Percentiles rank a stretch among this genome's conserved stretches.
Conservation (phyloP, 352 stramenopile species). For the Globisporangium lucens region DNA sequence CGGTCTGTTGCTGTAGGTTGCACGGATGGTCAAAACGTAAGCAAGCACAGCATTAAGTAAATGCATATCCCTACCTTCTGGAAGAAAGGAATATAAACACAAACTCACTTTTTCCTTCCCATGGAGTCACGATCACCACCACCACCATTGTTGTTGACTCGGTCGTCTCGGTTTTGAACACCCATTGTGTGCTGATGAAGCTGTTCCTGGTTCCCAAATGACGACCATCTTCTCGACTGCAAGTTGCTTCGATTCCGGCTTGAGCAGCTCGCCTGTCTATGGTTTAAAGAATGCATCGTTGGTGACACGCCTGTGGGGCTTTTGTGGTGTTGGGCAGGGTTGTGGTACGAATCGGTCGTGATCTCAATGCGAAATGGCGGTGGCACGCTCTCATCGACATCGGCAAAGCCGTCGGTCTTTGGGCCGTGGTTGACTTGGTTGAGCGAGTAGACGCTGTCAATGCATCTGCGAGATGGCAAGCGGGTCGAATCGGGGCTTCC, state of each 20-base stretch:
- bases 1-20: constrained; percentile 7
- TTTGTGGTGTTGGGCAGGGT: not conserved
- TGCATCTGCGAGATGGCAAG: constrained; percentile 36
- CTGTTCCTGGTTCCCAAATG: constrained; percentile 45
- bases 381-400: constrained; percentile 76
- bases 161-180: not conserved
- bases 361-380: constrained; percentile 81
- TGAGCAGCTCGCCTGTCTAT: not conserved
- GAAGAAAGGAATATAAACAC: not conserved
- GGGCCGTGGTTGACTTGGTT: constrained; percentile 72
- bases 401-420: constrained; percentile 73
- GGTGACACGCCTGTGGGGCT: not conserved
- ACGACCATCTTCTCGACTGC: constrained; percentile 31
- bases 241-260: constrained; percentile 18
- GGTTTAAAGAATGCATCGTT: not conserved
- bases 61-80: not conserved
- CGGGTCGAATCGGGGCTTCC: constrained; percentile 5
- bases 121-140: not conserved
- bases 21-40: not conserved
- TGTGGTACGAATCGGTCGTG: constrained; percentile 42
- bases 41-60: not conserved
- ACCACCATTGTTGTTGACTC: not conserved
- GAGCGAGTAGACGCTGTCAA: constrained; percentile 35
- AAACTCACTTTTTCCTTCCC: constrained; percentile 16
- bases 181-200: constrained; percentile 12